Conservation (phyloP, 148 eudicot species). For the Rhododendron vialii region DNA sequence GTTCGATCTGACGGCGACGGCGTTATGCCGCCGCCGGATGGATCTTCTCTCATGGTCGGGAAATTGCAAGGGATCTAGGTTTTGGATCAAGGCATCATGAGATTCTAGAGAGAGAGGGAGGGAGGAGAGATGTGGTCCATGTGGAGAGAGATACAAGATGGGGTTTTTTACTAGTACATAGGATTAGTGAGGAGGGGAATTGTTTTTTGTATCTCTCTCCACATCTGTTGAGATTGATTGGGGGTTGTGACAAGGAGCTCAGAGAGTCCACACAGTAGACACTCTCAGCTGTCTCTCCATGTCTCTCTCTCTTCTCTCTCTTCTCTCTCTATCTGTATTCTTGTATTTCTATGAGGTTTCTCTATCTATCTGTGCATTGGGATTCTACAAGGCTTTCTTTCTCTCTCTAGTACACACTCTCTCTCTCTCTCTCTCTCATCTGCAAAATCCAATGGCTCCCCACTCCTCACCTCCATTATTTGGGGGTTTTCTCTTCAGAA, state of each 20-base stretch:
- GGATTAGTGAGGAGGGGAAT: not conserved
- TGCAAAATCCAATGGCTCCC: constrained; percentile 22
- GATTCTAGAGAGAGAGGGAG: not conserved
- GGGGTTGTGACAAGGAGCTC: not conserved
- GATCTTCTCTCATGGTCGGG: constrained; percentile 6
- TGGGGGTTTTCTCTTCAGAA: not conserved
- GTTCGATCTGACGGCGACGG: constrained; percentile 12
- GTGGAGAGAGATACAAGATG: not conserved
- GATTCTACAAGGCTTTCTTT: constrained; percentile 11
- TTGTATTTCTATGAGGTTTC: not conserved
- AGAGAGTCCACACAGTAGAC: constrained; percentile 11
- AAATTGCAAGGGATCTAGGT: not conserved
- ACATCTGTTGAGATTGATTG: not conserved
- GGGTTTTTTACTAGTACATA: not conserved
- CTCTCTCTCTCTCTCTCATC: not conserved
- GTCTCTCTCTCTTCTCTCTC: not conserved
- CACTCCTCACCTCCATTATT: constrained; percentile 24
- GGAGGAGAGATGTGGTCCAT: too few relatives aligned
- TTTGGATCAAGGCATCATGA: not conserved
- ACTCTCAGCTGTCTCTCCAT: constrained; percentile 21
- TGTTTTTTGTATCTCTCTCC: not conserved
- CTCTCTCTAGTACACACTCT: not conserved
- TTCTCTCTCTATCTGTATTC: not conserved
- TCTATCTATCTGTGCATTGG: constrained; percentile 15
- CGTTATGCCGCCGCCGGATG: not conserved